These are phyloP conservation scores for Pythium utonaiense DNA, from an alignment of 352 stramenopile species.

Conservation along the genomic window DNA sequence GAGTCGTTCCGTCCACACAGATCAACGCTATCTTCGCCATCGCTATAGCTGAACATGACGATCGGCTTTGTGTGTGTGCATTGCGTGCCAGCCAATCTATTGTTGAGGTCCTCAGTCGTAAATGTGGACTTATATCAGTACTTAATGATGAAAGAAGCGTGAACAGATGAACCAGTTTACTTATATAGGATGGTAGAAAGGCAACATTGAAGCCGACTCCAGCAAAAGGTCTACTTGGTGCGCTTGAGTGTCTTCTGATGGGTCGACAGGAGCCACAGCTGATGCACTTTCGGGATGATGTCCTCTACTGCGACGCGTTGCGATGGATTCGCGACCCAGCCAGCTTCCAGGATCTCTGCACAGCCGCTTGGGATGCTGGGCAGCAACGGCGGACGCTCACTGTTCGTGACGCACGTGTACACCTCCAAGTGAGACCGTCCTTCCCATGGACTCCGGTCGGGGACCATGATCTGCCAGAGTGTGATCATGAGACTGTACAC, in stretches of 20 bases:
- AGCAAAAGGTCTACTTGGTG: slow-evolving; percentile 37
- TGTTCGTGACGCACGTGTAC: slow-evolving; percentile 68
- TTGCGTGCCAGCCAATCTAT: neutral
- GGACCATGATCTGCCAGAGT: slow-evolving; percentile 86
- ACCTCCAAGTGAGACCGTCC: slow-evolving; percentile 75
- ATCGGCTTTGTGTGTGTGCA: too few relatives aligned
- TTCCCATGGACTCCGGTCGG: slow-evolving; percentile 68
- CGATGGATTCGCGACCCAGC: slow-evolving; percentile 65
- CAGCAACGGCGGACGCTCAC: slow-evolving; percentile 65
- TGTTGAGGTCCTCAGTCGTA: neutral
- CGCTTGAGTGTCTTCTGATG: slow-evolving; percentile 72
- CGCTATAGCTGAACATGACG: slow-evolving; percentile 3
- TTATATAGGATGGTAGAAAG: too few relatives aligned
- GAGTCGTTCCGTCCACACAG: neutral
- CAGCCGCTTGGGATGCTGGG: slow-evolving; percentile 68
- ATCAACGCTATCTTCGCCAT: neutral
- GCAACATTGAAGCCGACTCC: too few relatives aligned
- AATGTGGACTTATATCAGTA: neutral
- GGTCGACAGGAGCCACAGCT: slow-evolving; percentile 70
- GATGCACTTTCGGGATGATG: slow-evolving; percentile 73
- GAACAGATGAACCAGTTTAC: too few relatives aligned
- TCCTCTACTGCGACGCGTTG: slow-evolving; percentile 73
- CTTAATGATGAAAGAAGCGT: neutral
- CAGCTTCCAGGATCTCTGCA: slow-evolving; percentile 65
- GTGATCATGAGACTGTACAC: slow-evolving; percentile 88